A percentile compares a stretch with the other conserved stretches of the same genome.
Evolutionary conservation across 192 early-diverging fungal genomes (phyloP).

Genomic region (Chytriomyces sp.): DNA sequence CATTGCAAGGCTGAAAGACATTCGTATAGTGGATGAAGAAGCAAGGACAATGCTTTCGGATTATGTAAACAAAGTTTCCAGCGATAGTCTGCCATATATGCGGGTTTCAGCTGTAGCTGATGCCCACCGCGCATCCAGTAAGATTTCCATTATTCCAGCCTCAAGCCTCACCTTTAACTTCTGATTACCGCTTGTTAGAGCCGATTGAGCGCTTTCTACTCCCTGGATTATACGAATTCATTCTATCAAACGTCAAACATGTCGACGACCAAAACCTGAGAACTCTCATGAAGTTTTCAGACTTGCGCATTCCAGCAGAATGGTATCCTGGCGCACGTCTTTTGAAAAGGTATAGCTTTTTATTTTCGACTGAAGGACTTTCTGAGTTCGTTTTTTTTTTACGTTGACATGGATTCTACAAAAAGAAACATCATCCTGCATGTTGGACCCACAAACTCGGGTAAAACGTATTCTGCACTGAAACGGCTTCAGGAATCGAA

Average conservation of each 20-base stretch:
- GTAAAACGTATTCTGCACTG: conserved; percentile 92
- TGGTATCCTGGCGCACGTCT: conserved; percentile 77
- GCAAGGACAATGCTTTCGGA: no score
- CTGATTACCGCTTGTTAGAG: conserved; percentile 14
- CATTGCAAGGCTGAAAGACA: no score
- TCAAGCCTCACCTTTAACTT: background rate
- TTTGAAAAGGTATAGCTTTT: conserved; percentile 50
- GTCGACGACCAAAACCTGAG: conserved; percentile 20
- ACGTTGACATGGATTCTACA: background rate
- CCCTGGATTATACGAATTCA: conserved; percentile 41
- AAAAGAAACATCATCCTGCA: conserved; percentile 84
- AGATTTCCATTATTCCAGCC: background rate
- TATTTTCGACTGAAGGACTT: background rate
- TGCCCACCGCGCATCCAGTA: background rate
- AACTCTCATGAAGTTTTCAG: conserved; percentile 59
- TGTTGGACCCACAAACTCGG: conserved; percentile 96
- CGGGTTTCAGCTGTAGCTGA: background rate
- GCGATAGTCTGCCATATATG: conserved; percentile 9
- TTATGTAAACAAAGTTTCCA: background rate
- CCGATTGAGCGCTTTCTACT: conserved; percentile 44
- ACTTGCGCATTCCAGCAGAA: conserved; percentile 79
- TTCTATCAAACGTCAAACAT: conserved; percentile 5
- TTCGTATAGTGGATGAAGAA: no score
- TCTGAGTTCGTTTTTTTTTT: background rate
- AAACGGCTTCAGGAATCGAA: conserved; percentile 66